These are phyloP conservation scores for Haplosporangium sp. DNA, from an alignment of 371 early-diverging fungal species.

Conservation along the genomic window DNA sequence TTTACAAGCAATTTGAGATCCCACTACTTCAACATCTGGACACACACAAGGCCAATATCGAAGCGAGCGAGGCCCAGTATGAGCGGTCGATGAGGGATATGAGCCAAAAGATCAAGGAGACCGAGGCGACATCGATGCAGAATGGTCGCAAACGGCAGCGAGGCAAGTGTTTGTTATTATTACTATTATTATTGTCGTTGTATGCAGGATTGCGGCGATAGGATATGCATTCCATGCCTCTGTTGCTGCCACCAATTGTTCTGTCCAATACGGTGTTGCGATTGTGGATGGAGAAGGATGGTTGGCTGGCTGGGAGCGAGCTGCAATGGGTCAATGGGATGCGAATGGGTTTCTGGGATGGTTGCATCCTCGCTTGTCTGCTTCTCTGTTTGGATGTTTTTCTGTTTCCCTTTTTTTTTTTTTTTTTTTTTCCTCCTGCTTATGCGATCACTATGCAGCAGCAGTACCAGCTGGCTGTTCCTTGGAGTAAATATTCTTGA, in stretches of 20 bases:
- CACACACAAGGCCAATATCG: conserved; percentile 58
- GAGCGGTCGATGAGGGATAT: conserved; percentile 59
- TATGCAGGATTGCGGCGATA: not conserved
- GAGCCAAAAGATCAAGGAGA: conserved; percentile 64
- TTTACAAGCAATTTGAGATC: conserved; percentile 61
- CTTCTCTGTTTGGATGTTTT: not conserved
- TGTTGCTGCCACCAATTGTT: too few relatives aligned
- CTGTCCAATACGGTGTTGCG: not conserved
- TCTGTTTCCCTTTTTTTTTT: conserved; percentile 1
- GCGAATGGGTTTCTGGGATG: too few relatives aligned
- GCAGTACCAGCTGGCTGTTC: not conserved
- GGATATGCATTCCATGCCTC: not conserved
- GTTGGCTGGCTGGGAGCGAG: not conserved
- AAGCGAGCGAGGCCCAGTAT: conserved; percentile 62
- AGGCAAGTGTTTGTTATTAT: conserved; percentile 39
- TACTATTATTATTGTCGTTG: not conserved
- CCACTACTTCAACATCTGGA: conserved; percentile 62
- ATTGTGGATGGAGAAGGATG: not conserved
- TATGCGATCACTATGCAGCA: not conserved
- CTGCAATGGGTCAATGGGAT: too few relatives aligned
- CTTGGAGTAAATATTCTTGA: too few relatives aligned
- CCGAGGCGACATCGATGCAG: conserved; percentile 61
- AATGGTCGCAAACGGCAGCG: conserved; percentile 61
- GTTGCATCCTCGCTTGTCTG: too few relatives aligned
- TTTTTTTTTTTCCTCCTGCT: not conserved